Base-by-base conservation (phyloP, 208 protist species). In the Leishmania amazonensis region DNA sequence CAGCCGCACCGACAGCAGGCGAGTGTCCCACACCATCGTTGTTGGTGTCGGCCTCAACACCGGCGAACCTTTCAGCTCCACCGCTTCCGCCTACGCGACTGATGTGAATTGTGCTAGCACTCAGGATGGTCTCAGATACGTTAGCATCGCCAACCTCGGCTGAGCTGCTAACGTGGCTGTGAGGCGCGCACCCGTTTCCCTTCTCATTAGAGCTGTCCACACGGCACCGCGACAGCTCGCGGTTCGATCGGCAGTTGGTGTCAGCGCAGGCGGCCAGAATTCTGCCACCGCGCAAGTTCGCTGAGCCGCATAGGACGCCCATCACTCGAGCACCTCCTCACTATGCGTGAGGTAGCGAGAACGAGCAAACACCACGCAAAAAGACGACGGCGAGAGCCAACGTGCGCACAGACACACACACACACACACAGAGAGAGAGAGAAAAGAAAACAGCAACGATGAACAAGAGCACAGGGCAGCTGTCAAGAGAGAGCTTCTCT, bases 141-240 rank as follows among this genome's bases (percentile, higher is more conserved):
- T 58, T 45, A 13, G 8, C 54, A 47, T 38, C 54, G 31, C 24
- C 64, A 19, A 57, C 65, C 24, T 24, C 60, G 53, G 51, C 54
- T 51, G 78, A 68, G 62, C 73, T 79, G n/a, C 68, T 73, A 3
- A 19, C 79, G 76, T 70, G 75, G 71, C 51, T 78, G 15, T 54
- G 73, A 35, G 17, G 73, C 15, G 49, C 51, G 21, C 31, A 54
- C 35, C n/a, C 4, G 15, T 76, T 76, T 21, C 31, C 51, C 73
- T 62, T 60, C 2, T 1, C 28, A 62, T 76, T 28, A 13, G 49
- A 47, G 51, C 73, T 62, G 53, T 51, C 9, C 1, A 62, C 53
- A 62, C n/a, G 35, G 49, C 31, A 15, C 49, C 73, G 73, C 19
- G 73, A 76, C 8, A 58, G 3, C 19, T 38, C 31, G 35, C 13